Conservation (phyloP, 2,329 filamentous ascomycete species). For the Byssoonygena ceratinophila region DNA sequence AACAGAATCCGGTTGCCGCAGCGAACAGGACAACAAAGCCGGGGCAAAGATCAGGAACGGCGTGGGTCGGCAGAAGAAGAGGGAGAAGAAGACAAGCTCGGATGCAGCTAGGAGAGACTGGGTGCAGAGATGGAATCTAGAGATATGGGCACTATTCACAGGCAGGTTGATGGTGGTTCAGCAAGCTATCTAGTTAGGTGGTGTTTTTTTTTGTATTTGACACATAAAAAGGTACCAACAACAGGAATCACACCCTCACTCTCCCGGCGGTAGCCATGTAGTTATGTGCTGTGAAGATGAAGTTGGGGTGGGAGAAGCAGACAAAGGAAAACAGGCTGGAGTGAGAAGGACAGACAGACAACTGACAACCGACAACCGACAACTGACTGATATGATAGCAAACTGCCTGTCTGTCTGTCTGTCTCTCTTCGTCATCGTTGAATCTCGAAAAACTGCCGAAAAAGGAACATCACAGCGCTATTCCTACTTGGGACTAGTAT, state of each 20-base stretch:
- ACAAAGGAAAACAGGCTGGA: not conserved
- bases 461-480: not conserved
- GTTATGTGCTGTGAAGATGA: not conserved
- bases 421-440: not conserved
- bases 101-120: not conserved
- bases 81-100: not conserved
- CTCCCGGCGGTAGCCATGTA: no score
- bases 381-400: no score
- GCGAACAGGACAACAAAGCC: not conserved
- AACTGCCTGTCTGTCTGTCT: no score
- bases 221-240: not conserved
- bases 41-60: not conserved
- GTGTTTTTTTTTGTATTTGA: not conserved
- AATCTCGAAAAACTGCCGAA: not conserved
- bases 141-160: not conserved
- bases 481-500: not conserved
- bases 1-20: not conserved
- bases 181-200: not conserved
- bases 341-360: not conserved
- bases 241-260: not conserved
- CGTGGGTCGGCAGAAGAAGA: not conserved
- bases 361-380: no score
- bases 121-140: not conserved
- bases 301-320: not conserved
- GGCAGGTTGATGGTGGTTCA: not conserved